Conservation (phyloP, 164 flowering plant species). For the Stephania cephalantha region DNA sequence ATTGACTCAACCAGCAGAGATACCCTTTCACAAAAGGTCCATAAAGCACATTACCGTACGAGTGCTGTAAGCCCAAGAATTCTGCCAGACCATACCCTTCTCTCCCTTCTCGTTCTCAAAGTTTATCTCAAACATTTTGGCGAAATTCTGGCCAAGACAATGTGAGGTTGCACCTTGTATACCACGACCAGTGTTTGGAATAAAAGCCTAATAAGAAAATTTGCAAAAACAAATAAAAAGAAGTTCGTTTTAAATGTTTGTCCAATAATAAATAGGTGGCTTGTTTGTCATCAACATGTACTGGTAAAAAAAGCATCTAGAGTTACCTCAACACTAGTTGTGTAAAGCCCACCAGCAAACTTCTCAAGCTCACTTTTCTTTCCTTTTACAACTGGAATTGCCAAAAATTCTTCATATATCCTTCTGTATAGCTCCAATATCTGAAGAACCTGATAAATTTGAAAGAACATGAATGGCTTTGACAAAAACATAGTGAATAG, state of each 20-base stretch:
- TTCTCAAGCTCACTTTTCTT: slow-evolving; percentile 92
- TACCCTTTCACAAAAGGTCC: not conserved
- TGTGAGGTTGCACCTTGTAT: slow-evolving; percentile 98
- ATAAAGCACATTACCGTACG: slow-evolving; percentile 46
- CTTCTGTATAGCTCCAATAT: slow-evolving; percentile 84
- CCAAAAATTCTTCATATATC: slow-evolving; percentile 86
- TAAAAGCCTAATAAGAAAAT: slow-evolving; percentile 58
- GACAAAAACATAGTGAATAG: not conserved
- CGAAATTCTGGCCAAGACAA: slow-evolving; percentile 96
- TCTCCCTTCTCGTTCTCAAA: slow-evolving; percentile 93
- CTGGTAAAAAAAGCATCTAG: not conserved
- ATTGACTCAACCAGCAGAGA: too few relatives aligned
- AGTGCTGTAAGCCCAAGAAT: slow-evolving; percentile 97
- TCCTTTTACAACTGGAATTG: slow-evolving; percentile 89
- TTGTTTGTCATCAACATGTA: not conserved
- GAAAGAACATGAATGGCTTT: not conserved
- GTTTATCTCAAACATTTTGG: slow-evolving; percentile 91
- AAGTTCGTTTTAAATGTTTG: not conserved
- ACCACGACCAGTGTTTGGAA: slow-evolving; percentile 96
- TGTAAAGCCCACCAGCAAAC: slow-evolving; percentile 98
- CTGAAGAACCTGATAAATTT: slow-evolving; percentile 67
- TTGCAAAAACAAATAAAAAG: not conserved
- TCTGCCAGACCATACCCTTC: slow-evolving; percentile 93
- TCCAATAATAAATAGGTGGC: not conserved
- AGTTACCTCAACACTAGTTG: slow-evolving; percentile 88